A percentile compares a stretch with the other conserved stretches of the same genome.
These are phyloP conservation scores for Evansstolkia leycettana DNA, from an alignment of 495 filamentous ascomycete species.

Conservation along the genomic window DNA sequence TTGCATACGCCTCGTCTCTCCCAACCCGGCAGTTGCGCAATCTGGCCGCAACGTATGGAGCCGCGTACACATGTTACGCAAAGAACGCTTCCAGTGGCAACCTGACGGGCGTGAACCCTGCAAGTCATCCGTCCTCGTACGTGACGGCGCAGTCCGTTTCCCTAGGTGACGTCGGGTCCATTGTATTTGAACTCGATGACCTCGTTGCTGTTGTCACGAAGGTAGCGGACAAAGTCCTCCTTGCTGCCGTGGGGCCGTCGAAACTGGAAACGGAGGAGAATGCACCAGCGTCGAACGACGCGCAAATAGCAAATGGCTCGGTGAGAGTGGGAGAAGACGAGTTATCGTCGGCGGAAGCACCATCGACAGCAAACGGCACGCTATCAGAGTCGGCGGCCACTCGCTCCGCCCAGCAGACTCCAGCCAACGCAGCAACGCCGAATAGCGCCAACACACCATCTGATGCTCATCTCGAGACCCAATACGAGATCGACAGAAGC, in stretches of 20 bases:
- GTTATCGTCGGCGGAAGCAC: neutral
- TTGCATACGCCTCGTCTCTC: constrained; percentile 32
- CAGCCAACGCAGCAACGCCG: neutral
- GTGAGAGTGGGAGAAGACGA: neutral
- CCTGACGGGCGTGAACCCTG: constrained; percentile 35
- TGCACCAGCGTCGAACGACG: constrained; percentile 4
- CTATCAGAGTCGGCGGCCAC: neutral
- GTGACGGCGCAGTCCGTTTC: constrained; percentile 35
- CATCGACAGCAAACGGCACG: constrained; percentile 2
- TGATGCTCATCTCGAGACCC: constrained; percentile 21
- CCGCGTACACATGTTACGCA: constrained; percentile 36
- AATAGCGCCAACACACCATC: constrained; percentile 2
- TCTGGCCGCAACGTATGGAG: constrained; percentile 35
- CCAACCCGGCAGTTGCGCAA: constrained; percentile 32
- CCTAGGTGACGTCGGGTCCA: constrained; percentile 37
- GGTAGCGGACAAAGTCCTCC: constrained; percentile 33
- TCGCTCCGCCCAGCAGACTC: no score
- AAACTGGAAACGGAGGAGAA: constrained; percentile 10
- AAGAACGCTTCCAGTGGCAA: constrained; percentile 34
- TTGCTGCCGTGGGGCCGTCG: constrained; percentile 31
- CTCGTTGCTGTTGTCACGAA: constrained; percentile 33
- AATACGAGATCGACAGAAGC: constrained; percentile 31
- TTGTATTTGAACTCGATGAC: constrained; percentile 36
- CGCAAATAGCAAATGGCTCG: constrained; percentile 1
- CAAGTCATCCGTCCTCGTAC: constrained; percentile 35